phyloP scores from a whole-genome alignment of 2,329 filamentous ascomycete genomes.

The Madurella fahalii region DNA sequence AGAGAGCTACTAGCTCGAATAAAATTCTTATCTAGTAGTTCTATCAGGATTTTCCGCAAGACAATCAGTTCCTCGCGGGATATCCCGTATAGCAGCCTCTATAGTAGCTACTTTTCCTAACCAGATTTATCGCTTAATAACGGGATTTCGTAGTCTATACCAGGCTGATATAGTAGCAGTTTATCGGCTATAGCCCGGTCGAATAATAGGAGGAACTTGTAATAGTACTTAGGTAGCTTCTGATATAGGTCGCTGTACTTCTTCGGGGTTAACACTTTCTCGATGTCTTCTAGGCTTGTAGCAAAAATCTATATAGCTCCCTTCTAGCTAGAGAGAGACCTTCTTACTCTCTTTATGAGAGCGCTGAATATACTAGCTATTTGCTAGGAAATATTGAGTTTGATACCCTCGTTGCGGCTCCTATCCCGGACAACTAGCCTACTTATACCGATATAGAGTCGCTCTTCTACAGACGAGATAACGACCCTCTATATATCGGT shows the following conservation, averaged over 20 bases:
- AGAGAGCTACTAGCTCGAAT: background rate
- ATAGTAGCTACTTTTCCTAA: too few relatives aligned
- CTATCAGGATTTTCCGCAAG: background rate
- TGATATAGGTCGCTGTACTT: background rate
- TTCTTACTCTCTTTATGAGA: too few relatives aligned
- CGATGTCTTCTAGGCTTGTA: background rate
- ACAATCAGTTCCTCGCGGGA: background rate
- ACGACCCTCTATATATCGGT: too few relatives aligned
- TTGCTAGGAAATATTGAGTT: background rate
- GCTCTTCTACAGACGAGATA: too few relatives aligned
- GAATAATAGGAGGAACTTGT: background rate
- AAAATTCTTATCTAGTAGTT: background rate
- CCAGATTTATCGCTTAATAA: too few relatives aligned
- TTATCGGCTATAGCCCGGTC: background rate
- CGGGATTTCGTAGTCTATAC: too few relatives aligned
- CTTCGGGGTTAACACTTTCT: slow-evolving; percentile 1
- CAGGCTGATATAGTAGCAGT: background rate
- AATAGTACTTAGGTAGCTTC: background rate
- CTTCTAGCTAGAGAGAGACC: too few relatives aligned
- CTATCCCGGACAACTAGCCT: too few relatives aligned
- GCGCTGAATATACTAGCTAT: background rate
- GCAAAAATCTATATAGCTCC: background rate
- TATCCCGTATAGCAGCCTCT: background rate
- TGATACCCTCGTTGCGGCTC: too few relatives aligned
- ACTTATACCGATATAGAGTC: too few relatives aligned